A percentile compares a stretch with the other conserved stretches of the same genome.
phyloP scores from a whole-genome alignment of 345 rosid genomes.

The Heritiera littoralis region DNA sequence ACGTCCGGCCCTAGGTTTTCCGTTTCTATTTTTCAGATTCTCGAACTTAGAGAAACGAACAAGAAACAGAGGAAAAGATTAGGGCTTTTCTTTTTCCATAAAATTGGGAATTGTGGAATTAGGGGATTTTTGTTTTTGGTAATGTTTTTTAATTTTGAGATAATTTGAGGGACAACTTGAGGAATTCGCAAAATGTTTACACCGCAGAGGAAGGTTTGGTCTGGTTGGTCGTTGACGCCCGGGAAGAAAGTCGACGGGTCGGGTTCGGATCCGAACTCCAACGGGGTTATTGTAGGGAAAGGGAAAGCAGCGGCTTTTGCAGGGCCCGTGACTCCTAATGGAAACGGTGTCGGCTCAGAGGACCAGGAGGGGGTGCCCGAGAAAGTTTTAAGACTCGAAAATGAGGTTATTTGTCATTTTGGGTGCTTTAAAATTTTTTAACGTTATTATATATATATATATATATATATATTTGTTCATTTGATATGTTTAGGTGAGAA shows the following conservation, averaged over 20 bases:
- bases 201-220: slow-evolving; percentile 73
- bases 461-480: too few relatives aligned
- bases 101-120: slow-evolving; percentile 22
- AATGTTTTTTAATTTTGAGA: slow-evolving; percentile 33
- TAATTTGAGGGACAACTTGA: slow-evolving; percentile 25
- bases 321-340: slow-evolving; percentile 54
- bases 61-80: slow-evolving; percentile 11
- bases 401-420: slow-evolving; percentile 53
- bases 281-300: slow-evolving; percentile 34
- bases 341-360: slow-evolving; percentile 35
- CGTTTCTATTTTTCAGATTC: slow-evolving; percentile 10
- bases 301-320: slow-evolving; percentile 47
- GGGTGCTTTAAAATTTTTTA: not conserved
- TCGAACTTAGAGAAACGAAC: not conserved
- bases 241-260: slow-evolving; percentile 48
- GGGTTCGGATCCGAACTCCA: slow-evolving; percentile 36
- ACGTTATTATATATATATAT: not conserved
- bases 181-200: slow-evolving; percentile 58
- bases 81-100: slow-evolving; percentile 13
- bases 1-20: slow-evolving; percentile 63
- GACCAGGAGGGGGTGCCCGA: slow-evolving; percentile 44
- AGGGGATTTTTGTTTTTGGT: slow-evolving; percentile 15
- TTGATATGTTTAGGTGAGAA: not conserved
- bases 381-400: slow-evolving; percentile 66
- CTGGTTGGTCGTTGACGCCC: slow-evolving; percentile 70